Base-by-base conservation (phyloP, 2,329 filamentous ascomycete species). In the Arthrinium puccinioides region DNA sequence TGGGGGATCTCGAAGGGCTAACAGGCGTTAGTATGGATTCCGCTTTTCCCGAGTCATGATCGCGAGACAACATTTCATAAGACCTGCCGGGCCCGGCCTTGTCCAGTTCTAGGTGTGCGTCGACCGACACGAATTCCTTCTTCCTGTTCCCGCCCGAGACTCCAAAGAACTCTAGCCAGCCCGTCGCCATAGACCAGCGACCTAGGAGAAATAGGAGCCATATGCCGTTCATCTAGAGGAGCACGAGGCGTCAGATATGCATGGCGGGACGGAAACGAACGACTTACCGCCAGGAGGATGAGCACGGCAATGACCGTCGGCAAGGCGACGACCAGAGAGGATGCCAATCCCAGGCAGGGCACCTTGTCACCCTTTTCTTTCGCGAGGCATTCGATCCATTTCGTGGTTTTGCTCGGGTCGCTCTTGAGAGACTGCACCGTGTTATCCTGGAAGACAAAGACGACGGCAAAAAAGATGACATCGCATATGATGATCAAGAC, bases 401-500 rank as follows among this genome's bases (percentile, higher is more conserved):
- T 68, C 24, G 62, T 43, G 3, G 82, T 76, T 19, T 76, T 71
- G 1, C 21, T 45, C 1, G 66, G 65, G 37, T 82, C 53, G 24
- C 78, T 70, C 26, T 74, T 70, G 15, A 74, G 61, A 4, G 74
- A 72, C 36, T 76, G 64, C 10, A 85, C 73, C 16, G 84, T 74
- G 49, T 82, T 82, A 60, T 94, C 85, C 54, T 95, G 76, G 56
- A 87, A 86, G 33, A 97, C 82, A 56, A 97, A 97, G 38, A 95
- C 75, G 31, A 95, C 70, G 2, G 89, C 82, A 62, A 97, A 96
- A 70, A 95, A 95, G 52, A 96, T 80, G 44, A 97, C 87, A 56
- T 97, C 89, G 42, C 79, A 76, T 40, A 96, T 76, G 49, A 97
- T 94, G 56, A 96, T 83, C 36, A 94, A 69, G 11, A 96, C 88